These are phyloP conservation scores for Aspergillus leporis DNA, from an alignment of 495 filamentous ascomycete species.

Conservation along the genomic window DNA sequence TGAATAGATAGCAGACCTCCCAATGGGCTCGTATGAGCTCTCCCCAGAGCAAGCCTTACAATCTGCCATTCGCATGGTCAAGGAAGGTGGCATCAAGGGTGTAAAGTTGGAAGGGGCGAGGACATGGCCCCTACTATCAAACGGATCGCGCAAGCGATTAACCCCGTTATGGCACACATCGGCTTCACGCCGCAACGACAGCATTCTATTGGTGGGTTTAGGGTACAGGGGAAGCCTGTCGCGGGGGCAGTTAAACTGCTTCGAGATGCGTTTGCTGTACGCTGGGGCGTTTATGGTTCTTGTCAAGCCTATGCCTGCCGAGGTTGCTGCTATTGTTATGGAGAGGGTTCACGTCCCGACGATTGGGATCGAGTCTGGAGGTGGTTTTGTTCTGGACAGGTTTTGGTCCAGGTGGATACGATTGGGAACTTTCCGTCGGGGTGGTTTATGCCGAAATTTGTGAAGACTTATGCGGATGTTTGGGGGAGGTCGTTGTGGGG, in stretches of 20 bases:
- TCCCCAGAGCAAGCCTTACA: slow-evolving; percentile 80
- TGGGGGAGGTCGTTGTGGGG: slow-evolving; percentile 81
- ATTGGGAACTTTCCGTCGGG: slow-evolving; percentile 90
- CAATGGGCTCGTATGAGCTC: slow-evolving; percentile 97
- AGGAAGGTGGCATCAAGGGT: slow-evolving; percentile 83
- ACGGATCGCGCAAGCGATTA: slow-evolving; percentile 82
- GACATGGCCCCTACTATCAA: slow-evolving; percentile 88
- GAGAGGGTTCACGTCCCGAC: slow-evolving; percentile 85
- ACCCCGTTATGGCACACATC: slow-evolving; percentile 90
- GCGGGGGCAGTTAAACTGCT: slow-evolving; percentile 71
- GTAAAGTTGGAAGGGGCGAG: slow-evolving; percentile 93
- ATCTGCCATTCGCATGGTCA: slow-evolving; percentile 83
- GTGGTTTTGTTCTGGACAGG: slow-evolving; percentile 91
- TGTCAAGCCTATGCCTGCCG: slow-evolving; percentile 85
- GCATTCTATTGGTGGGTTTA: slow-evolving; percentile 90
- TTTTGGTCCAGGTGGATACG: slow-evolving; percentile 97
- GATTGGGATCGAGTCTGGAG: slow-evolving; percentile 95
- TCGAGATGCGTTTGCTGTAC: slow-evolving; percentile 81
- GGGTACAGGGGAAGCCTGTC: slow-evolving; percentile 88
- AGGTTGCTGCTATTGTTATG: slow-evolving; percentile 81
- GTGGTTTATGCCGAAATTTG: slow-evolving; percentile 91
- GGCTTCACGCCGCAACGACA: slow-evolving; percentile 94
- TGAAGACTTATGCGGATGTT: slow-evolving; percentile 91
- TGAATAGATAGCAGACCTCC: slow-evolving; percentile 90
- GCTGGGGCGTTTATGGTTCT: slow-evolving; percentile 87